These are phyloP conservation scores for Hypoxylon rubiginosum DNA, from an alignment of 2,329 filamentous ascomycete species.

Conservation along the genomic window DNA sequence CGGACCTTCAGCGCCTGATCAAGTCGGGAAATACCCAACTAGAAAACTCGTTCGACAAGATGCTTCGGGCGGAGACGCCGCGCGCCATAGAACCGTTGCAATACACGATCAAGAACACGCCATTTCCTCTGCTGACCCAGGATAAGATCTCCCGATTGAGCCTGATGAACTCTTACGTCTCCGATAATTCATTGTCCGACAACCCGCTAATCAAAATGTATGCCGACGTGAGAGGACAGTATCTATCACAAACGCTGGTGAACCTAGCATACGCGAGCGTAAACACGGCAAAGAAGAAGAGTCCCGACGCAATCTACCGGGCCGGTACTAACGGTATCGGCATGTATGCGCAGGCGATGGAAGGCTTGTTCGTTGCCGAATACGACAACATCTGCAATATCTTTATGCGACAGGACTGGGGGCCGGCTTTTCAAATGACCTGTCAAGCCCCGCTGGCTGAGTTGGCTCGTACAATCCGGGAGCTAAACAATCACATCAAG, in stretches of 20 bases:
- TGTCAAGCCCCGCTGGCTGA: constrained; percentile 84
- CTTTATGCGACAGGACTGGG: constrained; percentile 89
- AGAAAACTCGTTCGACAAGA: constrained; percentile 84
- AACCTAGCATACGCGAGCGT: constrained; percentile 90
- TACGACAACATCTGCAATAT: constrained; percentile 91
- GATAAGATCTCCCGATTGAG: constrained; percentile 82
- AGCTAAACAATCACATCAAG: constrained; percentile 92
- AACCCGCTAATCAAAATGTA: constrained; percentile 86
- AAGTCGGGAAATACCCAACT: constrained; percentile 85
- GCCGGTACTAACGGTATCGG: constrained; percentile 92
- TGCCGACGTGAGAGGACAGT: constrained; percentile 86
- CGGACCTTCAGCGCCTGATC: constrained; percentile 82
- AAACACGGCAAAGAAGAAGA: constrained; percentile 85
- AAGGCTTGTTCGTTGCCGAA: constrained; percentile 88
- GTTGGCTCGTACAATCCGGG: constrained; percentile 85
- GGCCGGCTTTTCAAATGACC: constrained; percentile 80
- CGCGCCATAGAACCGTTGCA: constrained; percentile 88
- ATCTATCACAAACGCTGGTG: constrained; percentile 83
- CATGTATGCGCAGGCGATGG: constrained; percentile 88
- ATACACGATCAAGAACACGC: constrained; percentile 88
- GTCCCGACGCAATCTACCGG: constrained; percentile 85
- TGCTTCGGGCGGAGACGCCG: constrained; percentile 81
- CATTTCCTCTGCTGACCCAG: constrained; percentile 84
- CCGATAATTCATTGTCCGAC: constrained; percentile 70
- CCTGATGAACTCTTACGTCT: constrained; percentile 83